Evolutionary conservation across 257 asterid species (phyloP), one percentile per base, ranked within the genome.

Genomic region (Ilex asprella): DNA sequence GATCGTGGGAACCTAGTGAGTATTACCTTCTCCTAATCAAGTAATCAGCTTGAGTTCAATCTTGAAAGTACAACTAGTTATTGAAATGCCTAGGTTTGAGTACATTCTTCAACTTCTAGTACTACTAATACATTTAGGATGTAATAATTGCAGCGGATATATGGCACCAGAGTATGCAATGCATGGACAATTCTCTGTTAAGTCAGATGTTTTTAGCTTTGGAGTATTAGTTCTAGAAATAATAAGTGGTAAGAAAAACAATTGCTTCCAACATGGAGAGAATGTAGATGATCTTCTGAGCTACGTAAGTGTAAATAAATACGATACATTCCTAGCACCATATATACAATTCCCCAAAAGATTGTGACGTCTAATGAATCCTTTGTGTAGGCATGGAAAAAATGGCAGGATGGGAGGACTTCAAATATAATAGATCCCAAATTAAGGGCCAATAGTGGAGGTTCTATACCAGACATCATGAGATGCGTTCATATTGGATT

Each of bases 391-490:
- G 60, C 52, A 10, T 55, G 69, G 69, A 10, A 12, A 12, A 49
- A 35, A 0, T 64, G 61, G 68, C 55, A 13, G 27, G 43, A 13
- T 29, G 55, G 55, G 3, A 21, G 35, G 35, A 41, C 62, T 2
- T 39, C 54, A 13, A 16, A 44, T 1, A n/a, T 64, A 3, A 30
- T 63, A 11, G 68, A 63, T 16, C 68, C 68, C 32, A 14, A 10
- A 12, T 12, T 63, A 3, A 58, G 16, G 54, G 61, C n/a, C n/a
- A n/a, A 55, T 16, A 16, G 52, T 14, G 39, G 6, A 39, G n/a
- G 12, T 2, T 7, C 10, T 39, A 56, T 35, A 35, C 41, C 13
- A 5, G 56, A 64, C 39, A 60, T 64, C 30, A 53, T 27, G 29
- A 31, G 14, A 51, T 53, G 67, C 46, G 35, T 63, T 15, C 60